phyloP scores from a whole-genome alignment of 2,329 filamentous ascomycete genomes.

The Xenoacremonium recifei region DNA sequence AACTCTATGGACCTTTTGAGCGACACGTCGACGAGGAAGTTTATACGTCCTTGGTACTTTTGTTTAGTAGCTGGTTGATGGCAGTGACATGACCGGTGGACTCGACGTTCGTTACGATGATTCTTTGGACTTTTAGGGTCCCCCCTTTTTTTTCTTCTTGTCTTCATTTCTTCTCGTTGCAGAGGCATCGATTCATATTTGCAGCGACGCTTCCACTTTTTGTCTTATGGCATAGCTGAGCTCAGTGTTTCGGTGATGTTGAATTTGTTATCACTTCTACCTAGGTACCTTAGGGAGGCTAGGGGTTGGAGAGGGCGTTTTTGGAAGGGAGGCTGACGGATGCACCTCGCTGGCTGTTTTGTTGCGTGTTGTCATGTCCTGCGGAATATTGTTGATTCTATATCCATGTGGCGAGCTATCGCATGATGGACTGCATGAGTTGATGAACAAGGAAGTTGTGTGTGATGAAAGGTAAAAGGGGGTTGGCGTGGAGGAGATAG shows the following conservation, averaged over 20 bases:
- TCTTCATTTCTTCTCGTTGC: slow-evolving; percentile 14
- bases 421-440: slow-evolving; percentile 6
- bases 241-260: slow-evolving; percentile 19
- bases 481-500: slow-evolving; percentile 3
- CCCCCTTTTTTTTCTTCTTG: slow-evolving; percentile 6
- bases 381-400: slow-evolving; percentile 9
- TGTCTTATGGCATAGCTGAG: slow-evolving; percentile 24
- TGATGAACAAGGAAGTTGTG: not conserved
- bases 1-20: slow-evolving; percentile 20
- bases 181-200: slow-evolving; percentile 10
- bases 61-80: slow-evolving; percentile 28
- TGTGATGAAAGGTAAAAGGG: slow-evolving; percentile 1
- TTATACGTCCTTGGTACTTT: slow-evolving; percentile 26
- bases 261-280: slow-evolving; percentile 16
- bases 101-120: slow-evolving; percentile 22
- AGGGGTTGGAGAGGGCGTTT: slow-evolving; percentile 16
- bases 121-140: slow-evolving; percentile 13
- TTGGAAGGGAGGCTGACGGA: slow-evolving; percentile 7
- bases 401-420: slow-evolving; percentile 7
- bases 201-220: slow-evolving; percentile 11
- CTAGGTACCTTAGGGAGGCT: slow-evolving; percentile 13
- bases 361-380: slow-evolving; percentile 6
- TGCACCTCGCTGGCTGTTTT: slow-evolving; percentile 7
- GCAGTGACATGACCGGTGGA: slow-evolving; percentile 21
- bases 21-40: slow-evolving; percentile 24